phyloP scores from a whole-genome alignment of 2,329 filamentous ascomycete species.

The Penicillium sp. region DNA sequence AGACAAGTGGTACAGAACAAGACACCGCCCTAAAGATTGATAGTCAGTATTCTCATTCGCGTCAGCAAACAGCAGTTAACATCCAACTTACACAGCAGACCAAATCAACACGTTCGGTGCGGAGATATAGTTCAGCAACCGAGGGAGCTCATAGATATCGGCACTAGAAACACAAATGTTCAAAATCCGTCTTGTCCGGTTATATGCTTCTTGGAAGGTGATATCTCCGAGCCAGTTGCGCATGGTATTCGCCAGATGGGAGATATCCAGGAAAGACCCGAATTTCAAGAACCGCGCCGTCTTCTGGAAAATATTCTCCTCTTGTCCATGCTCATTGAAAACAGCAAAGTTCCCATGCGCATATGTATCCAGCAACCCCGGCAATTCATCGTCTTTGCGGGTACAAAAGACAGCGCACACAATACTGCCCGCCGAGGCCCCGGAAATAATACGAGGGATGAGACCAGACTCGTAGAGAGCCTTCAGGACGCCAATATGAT shows the following conservation, averaged over 20 bases:
- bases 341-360: constrained; percentile 80
- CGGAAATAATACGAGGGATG: constrained; percentile 83
- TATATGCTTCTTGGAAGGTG: constrained; percentile 95
- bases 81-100: constrained; percentile 73
- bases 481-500: constrained; percentile 86
- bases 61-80: no score
- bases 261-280: constrained; percentile 83
- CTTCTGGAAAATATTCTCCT: constrained; percentile 69
- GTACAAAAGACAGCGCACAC: constrained; percentile 80
- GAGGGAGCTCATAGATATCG: constrained; percentile 82
- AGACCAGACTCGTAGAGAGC: constrained; percentile 74
- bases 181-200: constrained; percentile 86
- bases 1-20: constrained; percentile 87
- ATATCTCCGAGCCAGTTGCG: constrained; percentile 78
- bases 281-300: constrained; percentile 76
- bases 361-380: constrained; percentile 69
- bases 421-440: constrained; percentile 85
- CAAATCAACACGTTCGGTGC: constrained; percentile 94
- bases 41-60: not conserved
- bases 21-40: constrained; percentile 68
- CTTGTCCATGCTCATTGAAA: constrained; percentile 67
- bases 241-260: constrained; percentile 81
- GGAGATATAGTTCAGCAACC: constrained; percentile 89
- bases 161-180: constrained; percentile 94
- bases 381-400: constrained; percentile 77